Base-by-base conservation (phyloP, 2,329 filamentous ascomycete species). In the Calonectria hongkongensis region DNA sequence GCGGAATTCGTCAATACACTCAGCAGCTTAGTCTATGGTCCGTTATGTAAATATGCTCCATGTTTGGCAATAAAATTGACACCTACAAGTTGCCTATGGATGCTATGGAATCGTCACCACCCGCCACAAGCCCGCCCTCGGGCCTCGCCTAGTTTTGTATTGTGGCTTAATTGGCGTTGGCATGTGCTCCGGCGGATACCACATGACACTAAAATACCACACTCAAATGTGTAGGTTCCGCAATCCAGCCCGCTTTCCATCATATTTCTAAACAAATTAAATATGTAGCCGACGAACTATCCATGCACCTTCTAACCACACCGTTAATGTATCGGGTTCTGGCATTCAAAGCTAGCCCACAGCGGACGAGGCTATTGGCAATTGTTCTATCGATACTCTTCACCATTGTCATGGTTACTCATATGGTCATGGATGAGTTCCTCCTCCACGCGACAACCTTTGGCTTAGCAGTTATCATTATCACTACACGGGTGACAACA, bases 1-100 rank as follows among this genome's bases (percentile, higher is more conserved):
- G 86, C 84, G 6, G 86, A 87, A 62, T 86, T 87, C 45, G 83
- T 87, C 74, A 87, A 87, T 71, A 86, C 85, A 0, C 73, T 86
- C 2, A 86, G 85, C 68, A 87, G 85, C 66, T 73, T 85, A 0
- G 75, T 82, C 4, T 87, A 83, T 64, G 80, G 81, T 82, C 15
- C 15, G 81, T 76, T 2, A 13, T 10, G 12, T 1, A 8, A 0
- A 16, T 27, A 4, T 2, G 2, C 41, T 0, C 15, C 13, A 7
- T 28, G 18, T 45, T 6, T 25, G 21, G 33, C 7, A 25, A 36
- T 72, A 28, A 66, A 50, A 10, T n/a, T 79, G 27, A 71, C 48
- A 28, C 28, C n/a, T 5, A 8, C 13, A 64, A 86, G 85, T 85
- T 27, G 63, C 79, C 8, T 86, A 83, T 66, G 85, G 85, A 10